Base-by-base conservation (phyloP, 2,329 filamentous ascomycete species). In the Epichloe sp. region DNA sequence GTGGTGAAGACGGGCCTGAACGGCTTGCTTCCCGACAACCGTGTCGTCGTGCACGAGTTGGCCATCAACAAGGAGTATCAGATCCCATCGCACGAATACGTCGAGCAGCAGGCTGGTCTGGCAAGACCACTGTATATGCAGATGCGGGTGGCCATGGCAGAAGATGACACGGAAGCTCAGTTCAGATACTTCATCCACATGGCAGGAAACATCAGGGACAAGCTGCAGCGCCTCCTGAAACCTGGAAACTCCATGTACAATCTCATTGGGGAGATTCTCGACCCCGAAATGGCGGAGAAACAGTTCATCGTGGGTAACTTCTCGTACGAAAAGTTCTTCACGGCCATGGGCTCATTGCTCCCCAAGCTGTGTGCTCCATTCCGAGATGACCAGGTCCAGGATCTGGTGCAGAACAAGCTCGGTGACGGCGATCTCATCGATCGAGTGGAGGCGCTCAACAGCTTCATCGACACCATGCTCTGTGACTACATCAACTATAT, bases 401-500 rank as follows among this genome's bases (percentile, higher is more conserved):
- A 77, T 2, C 67, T 91, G 19, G 72, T 82, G 2, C 77, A 84
- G 47, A 79, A 82, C 53, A 77, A 80, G 56, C 69, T 83, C 8
- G 66, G 67, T 45, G 71, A 75, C 21, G 79, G 81, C 4, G 77
- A 82, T 61, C 79, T 89, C 60, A 85, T 89, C 15, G 82, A 86
- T 60, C 83, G 87, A 55, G 76, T 91, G 1, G 83, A 88, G 67
- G 82, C 83, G 14, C 72, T 93, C 2, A 78, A 88, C 50, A 78
- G 81, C 34, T 85, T 88, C 57, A 85, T 90, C 51, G 85, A 93
- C 59, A 71, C 85, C 37, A 83, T 91, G 69, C 79, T 86, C 23
- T 80, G 88, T 53, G 87, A 93, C 60, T 89, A 90, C 60, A 83
- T 86, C 53, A 93, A 93, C 63, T 91, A 88, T 61, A 74, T 90